A percentile compares a stretch with the other conserved stretches of the same genome.
These are phyloP conservation scores for Penicillium waksmanii DNA, from an alignment of 495 filamentous ascomycete genomes.

Conservation along the genomic window DNA sequence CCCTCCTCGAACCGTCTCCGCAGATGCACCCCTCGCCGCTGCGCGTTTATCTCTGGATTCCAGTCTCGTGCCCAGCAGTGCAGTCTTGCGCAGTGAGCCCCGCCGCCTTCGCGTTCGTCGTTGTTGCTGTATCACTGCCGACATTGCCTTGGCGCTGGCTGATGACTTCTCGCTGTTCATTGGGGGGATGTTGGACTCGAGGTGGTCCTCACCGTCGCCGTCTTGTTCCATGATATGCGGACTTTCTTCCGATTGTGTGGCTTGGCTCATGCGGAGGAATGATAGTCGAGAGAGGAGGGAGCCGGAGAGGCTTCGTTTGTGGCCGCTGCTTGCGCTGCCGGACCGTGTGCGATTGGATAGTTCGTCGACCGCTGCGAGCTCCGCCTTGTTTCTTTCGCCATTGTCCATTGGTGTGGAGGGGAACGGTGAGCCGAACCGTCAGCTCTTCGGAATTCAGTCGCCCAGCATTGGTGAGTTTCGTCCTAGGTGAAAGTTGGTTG, in stretches of 20 bases:
- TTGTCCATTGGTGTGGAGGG: slow-evolving; percentile 41
- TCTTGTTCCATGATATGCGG: slow-evolving; percentile 47
- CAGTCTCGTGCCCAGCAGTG: slow-evolving; percentile 69
- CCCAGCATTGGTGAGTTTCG: slow-evolving; percentile 19
- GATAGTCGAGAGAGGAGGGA: slow-evolving; percentile 57
- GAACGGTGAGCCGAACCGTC: slow-evolving; percentile 21
- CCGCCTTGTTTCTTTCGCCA: slow-evolving; percentile 34
- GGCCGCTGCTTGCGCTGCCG: slow-evolving; percentile 48
- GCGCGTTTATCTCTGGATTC: slow-evolving; percentile 53
- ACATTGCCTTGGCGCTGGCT: slow-evolving; percentile 54
- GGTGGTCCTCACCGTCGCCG: slow-evolving; percentile 37
- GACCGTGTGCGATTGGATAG: slow-evolving; percentile 41
- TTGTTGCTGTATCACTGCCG: slow-evolving; percentile 62
- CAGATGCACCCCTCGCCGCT: slow-evolving; percentile 18
- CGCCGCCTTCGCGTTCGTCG: slow-evolving; percentile 73
- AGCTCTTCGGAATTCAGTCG: slow-evolving; percentile 30
- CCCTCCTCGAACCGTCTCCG: slow-evolving; percentile 47
- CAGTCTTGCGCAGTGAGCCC: slow-evolving; percentile 79
- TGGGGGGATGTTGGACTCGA: slow-evolving; percentile 31
- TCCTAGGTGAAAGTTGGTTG: background rate
- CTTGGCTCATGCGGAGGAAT: slow-evolving; percentile 59
- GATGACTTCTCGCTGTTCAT: slow-evolving; percentile 16
- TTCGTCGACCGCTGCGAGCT: slow-evolving; percentile 32
- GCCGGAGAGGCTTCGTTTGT: slow-evolving; percentile 69
- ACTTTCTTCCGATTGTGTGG: slow-evolving; percentile 40